Percentiles rank a stretch among this genome's conserved stretches.
phyloP scores from a whole-genome alignment of 106 monocot genomes.

The Platanthera guangdongensis region DNA sequence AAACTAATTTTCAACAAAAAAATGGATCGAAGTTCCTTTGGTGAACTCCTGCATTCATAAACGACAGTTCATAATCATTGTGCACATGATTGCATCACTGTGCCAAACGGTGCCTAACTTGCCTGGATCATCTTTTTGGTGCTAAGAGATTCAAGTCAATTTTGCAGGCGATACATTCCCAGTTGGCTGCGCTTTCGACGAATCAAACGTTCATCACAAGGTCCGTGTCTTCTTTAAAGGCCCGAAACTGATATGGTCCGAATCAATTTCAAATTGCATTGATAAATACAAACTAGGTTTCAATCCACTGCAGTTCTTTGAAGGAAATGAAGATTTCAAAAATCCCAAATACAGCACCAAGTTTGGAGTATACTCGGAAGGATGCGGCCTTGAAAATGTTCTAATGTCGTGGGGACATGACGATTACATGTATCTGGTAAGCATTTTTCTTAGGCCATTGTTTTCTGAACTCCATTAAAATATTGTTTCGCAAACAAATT shows the following conservation, averaged over 20 bases:
- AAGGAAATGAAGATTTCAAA: slow-evolving; percentile 51
- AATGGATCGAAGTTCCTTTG: no score
- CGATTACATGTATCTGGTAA: slow-evolving; percentile 93
- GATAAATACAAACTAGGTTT: neutral
- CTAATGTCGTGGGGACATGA: slow-evolving; percentile 93
- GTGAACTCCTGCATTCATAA: no score
- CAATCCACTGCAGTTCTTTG: slow-evolving; percentile 45
- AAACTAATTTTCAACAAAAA: no score
- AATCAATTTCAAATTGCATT: neutral
- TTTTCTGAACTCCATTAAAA: neutral
- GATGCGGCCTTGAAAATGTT: slow-evolving; percentile 81
- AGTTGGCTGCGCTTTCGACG: slow-evolving; percentile 71
- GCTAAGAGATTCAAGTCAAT: neutral
- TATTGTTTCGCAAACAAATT: neutral
- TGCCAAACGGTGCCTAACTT: no score
- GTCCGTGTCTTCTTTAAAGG: slow-evolving; percentile 6
- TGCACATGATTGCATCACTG: no score
- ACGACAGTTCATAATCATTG: no score
- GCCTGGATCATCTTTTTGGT: no score
- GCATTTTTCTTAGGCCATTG: no score
- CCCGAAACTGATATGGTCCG: neutral
- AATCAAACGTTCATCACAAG: slow-evolving; percentile 70
- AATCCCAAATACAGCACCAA: slow-evolving; percentile 64
- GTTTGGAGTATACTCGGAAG: slow-evolving; percentile 65
- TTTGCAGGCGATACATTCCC: slow-evolving; percentile 75